Evolutionary conservation across 2,329 filamentous ascomycete species (phyloP).

Genomic region (Zymoseptoria pseudotritici): DNA sequence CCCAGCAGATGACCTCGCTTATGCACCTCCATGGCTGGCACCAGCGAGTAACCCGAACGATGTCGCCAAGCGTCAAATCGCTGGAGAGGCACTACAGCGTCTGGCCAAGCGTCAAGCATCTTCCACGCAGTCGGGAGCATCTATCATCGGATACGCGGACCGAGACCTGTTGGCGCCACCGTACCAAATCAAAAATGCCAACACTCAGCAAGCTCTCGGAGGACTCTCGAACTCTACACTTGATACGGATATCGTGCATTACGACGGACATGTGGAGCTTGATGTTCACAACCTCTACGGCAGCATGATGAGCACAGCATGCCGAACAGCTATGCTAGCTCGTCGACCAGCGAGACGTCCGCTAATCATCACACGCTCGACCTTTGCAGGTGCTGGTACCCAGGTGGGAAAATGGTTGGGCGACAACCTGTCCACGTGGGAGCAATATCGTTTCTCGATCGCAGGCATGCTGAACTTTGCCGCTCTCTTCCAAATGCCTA

Average conservation of each 20-base stretch:
- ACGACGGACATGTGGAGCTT: conserved; percentile 60
- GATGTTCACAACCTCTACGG: conserved; percentile 74
- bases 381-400: conserved; percentile 40
- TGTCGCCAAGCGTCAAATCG: neutral
- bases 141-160: conserved; percentile 10
- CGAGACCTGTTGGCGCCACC: conserved; percentile 55
- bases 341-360: conserved; percentile 58
- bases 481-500: conserved; percentile 40
- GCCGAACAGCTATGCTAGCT: conserved; percentile 58
- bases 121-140: conserved; percentile 7
- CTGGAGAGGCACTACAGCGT: neutral
- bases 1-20: conserved; percentile 21
- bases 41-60: conserved; percentile 32
- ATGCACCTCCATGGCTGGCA: conserved; percentile 20
- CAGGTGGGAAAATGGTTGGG: conserved; percentile 56
- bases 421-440: conserved; percentile 36
- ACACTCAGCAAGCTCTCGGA: conserved; percentile 32
- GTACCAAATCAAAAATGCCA: conserved; percentile 57
- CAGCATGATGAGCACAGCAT: conserved; percentile 62
- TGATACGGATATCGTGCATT: conserved; percentile 59
- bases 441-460: conserved; percentile 22
- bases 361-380: conserved; percentile 66
- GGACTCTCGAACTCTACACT: conserved; percentile 43
- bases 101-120: conserved; percentile 10
- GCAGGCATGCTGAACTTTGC: conserved; percentile 38